Percentiles rank a stretch among this genome's conserved stretches.
These are phyloP conservation scores for Pythium oligandrum DNA, from an alignment of 352 stramenopile genomes.

Conservation along the genomic window DNA sequence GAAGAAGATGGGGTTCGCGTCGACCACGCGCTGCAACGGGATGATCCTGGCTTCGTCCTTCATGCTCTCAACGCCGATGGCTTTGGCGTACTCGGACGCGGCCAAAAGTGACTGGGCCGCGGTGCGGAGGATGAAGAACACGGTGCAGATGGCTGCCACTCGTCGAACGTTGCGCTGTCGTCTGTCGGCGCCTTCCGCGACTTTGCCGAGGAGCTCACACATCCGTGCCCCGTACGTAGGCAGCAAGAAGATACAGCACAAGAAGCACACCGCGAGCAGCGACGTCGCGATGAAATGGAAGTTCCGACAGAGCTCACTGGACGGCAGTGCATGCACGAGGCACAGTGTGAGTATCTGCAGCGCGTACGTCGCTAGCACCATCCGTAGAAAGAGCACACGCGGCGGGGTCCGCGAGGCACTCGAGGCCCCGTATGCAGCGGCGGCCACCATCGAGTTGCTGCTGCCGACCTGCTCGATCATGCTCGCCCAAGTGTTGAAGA, in stretches of 20 bases:
- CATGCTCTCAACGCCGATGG: no score
- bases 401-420: constrained; percentile 23
- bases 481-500: constrained; percentile 63
- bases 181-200: constrained; percentile 38
- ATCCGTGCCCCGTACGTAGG: constrained; percentile 48
- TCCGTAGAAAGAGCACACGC: constrained; percentile 47
- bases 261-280: constrained; percentile 45
- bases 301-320: constrained; percentile 26
- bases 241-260: constrained; percentile 41
- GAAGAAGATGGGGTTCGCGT: constrained; percentile 62
- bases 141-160: constrained; percentile 46
- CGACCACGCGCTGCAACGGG: constrained; percentile 37
- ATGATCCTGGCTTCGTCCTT: constrained; percentile 5
- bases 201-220: constrained; percentile 51
- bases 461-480: constrained; percentile 57
- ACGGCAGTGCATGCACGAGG: constrained; percentile 24
- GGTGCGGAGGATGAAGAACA: constrained; percentile 53
- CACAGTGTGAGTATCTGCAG: constrained; percentile 45
- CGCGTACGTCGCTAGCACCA: constrained; percentile 42
- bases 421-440: constrained; percentile 1
- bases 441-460: constrained; percentile 5
- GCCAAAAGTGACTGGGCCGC: constrained; percentile 40
- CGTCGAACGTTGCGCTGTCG: constrained; percentile 56
- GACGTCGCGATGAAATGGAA: constrained; percentile 42
- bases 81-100: constrained; percentile 26